Evolutionary conservation across 768 basidiomycete genomes (phyloP).

Genomic region (Pholiota molesta): DNA sequence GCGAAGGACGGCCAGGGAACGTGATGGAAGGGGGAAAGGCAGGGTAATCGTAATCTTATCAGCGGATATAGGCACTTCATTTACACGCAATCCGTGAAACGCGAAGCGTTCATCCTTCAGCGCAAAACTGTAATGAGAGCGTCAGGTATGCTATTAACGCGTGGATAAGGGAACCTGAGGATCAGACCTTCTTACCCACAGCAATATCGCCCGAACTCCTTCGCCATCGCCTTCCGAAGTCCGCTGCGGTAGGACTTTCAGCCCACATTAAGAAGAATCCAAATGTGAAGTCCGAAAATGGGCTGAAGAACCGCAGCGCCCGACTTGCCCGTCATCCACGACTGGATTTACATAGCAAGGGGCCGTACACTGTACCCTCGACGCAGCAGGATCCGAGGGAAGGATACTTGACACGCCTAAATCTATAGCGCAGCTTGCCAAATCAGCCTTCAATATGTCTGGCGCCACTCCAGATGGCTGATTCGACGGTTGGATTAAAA

Average conservation of each 20-base stretch:
- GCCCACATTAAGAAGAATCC: neutral
- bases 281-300: neutral
- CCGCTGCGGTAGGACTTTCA: constrained; percentile 8
- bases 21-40: neutral
- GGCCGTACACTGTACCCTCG: neutral
- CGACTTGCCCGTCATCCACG: neutral
- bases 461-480: neutral
- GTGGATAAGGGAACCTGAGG: constrained; percentile 6
- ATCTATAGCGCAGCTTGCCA: constrained; percentile 3
- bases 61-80: constrained; percentile 11
- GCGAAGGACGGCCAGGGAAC: constrained; percentile 8
- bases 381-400: neutral
- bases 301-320: neutral
- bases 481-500: neutral
- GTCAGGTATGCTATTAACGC: constrained; percentile 3
- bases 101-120: neutral
- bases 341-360: neutral
- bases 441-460: neutral
- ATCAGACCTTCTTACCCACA: constrained; percentile 8
- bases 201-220: neutral
- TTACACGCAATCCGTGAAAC: constrained; percentile 6
- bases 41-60: constrained; percentile 6
- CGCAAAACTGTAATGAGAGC: neutral
- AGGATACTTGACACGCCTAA: constrained; percentile 1
- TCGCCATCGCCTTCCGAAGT: neutral